These are phyloP conservation scores for Biscogniauxia mediterranea DNA, from an alignment of 2,329 filamentous ascomycete species.

Conservation along the genomic window DNA sequence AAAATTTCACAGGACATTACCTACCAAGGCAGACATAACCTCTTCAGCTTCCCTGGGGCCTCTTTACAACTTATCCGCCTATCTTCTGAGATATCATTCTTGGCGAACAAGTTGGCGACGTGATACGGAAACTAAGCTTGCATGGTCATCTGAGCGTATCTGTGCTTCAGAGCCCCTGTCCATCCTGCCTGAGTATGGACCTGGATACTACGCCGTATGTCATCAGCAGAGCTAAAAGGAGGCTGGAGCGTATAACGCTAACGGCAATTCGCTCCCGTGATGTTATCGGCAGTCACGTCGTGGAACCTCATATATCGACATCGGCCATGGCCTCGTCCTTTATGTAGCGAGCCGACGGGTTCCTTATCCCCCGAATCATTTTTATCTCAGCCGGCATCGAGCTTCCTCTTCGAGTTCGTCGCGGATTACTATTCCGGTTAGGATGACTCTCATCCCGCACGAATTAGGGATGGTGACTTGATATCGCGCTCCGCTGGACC, in stretches of 20 bases:
- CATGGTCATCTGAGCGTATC: conserved; percentile 4
- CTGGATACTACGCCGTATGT: conserved; percentile 19
- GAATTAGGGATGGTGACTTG: conserved; percentile 11
- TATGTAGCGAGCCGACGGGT: not conserved
- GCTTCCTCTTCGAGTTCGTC: conserved; percentile 23
- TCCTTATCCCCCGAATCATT: not conserved
- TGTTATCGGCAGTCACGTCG: conserved; percentile 19
- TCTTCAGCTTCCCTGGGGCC: not conserved
- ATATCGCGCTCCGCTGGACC: conserved; percentile 12
- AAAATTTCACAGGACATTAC: too few species aligned
- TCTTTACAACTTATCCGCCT: not conserved
- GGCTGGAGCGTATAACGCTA: conserved; percentile 13
- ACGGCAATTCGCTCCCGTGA: conserved; percentile 18
- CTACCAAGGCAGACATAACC: too few species aligned
- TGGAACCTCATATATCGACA: not conserved
- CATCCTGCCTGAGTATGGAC: conserved; percentile 15
- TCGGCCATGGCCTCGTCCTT: not conserved
- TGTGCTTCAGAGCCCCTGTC: conserved; percentile 18
- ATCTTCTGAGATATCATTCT: not conserved
- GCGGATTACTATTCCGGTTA: conserved; percentile 22
- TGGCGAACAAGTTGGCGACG: not conserved
- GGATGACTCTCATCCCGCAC: conserved; percentile 1
- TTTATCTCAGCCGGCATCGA: conserved; percentile 6
- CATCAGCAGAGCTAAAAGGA: conserved; percentile 3
- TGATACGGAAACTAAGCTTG: not conserved